These are phyloP conservation scores for Globisporangium uncinulatum DNA, from an alignment of 352 stramenopile species.

Conservation along the genomic window DNA sequence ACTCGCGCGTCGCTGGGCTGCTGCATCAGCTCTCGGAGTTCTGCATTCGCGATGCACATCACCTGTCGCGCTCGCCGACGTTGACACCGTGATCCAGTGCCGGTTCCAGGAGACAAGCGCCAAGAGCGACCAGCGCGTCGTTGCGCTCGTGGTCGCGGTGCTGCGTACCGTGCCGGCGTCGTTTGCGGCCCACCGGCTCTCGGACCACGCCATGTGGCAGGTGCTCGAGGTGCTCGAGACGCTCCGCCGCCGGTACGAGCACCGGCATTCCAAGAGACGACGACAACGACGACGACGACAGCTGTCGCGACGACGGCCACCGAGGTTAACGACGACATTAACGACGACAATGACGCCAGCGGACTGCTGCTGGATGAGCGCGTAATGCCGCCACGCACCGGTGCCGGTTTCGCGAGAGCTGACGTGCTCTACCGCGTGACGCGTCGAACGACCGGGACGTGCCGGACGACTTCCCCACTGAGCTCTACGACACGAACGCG, in stretches of 20 bases:
- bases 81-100: constrained; percentile 91
- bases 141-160: constrained; percentile 93
- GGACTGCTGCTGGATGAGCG: too few species aligned
- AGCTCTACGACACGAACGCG: constrained; percentile 68
- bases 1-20: constrained; percentile 97
- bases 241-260: too few species aligned
- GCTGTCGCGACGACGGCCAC: too few species aligned
- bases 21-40: constrained; percentile 97
- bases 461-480: constrained; percentile 63
- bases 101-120: constrained; percentile 92
- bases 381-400: too few species aligned
- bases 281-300: too few species aligned
- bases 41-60: constrained; percentile 96
- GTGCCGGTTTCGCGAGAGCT: too few species aligned
- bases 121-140: constrained; percentile 88
- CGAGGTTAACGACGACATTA: too few species aligned
- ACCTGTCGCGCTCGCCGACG: constrained; percentile 78
- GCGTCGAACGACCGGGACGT: constrained; percentile 68
- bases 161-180: constrained; percentile 92
- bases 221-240: too few species aligned
- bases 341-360: too few species aligned
- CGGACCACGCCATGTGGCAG: too few species aligned
- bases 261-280: too few species aligned
- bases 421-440: too few species aligned
- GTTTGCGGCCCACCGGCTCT: constrained; percentile 42